Conservation (phyloP, 1,139 yeast genomes). For the Debaryomyces coudertii region DNA sequence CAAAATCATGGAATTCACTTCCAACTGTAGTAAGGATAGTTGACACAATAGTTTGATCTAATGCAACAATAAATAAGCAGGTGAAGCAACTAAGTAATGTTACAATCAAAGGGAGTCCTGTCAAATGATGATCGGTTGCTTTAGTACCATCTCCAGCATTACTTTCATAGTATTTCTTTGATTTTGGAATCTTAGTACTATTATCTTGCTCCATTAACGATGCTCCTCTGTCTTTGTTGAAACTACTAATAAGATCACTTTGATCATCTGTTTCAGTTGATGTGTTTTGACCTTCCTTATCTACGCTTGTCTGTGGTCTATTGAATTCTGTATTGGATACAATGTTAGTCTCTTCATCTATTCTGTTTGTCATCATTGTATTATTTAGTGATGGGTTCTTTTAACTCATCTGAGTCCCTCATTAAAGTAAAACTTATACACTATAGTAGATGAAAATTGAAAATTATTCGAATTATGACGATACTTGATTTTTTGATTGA, state of each 20-base stretch:
- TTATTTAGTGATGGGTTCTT: background rate
- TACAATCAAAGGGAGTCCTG: conserved; percentile 43
- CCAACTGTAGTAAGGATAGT: conserved; percentile 62
- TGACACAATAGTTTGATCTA: conserved; percentile 69
- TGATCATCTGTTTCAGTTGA: background rate
- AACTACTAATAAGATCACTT: background rate
- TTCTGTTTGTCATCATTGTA: background rate
- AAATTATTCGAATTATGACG: no score
- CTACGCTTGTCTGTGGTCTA: background rate
- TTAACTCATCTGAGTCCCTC: background rate
- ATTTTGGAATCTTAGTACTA: background rate
- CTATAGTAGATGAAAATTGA: background rate
- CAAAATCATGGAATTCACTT: conserved; percentile 50
- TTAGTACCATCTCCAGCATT: conserved; percentile 64
- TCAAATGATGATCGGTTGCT: conserved; percentile 50
- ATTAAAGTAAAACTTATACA: background rate
- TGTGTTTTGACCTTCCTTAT: background rate
- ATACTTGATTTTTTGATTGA: no score
- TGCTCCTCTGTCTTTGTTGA: background rate
- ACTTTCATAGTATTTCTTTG: conserved; percentile 26
- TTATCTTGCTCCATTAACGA: background rate
- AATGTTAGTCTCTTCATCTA: background rate
- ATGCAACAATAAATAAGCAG: conserved; percentile 61
- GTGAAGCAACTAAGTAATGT: conserved; percentile 51
- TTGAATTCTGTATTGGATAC: background rate